A percentile compares a stretch with the other conserved stretches of the same genome.
Conservation (phyloP, 305 asterid species). For the Ajuga reptans region DNA sequence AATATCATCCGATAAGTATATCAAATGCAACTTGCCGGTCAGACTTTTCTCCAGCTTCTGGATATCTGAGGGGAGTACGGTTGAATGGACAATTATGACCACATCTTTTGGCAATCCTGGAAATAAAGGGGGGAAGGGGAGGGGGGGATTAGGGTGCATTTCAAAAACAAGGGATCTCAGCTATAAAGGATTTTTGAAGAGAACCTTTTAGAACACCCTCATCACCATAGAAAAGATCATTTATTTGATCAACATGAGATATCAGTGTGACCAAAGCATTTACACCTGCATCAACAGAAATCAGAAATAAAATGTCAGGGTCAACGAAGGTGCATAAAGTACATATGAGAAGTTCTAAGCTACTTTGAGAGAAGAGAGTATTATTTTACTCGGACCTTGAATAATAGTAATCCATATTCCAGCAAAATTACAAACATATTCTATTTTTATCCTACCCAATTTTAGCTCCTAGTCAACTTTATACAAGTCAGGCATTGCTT, state of each 20-base stretch:
- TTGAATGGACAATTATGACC: slow-evolving; percentile 63
- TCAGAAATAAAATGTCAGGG: background rate
- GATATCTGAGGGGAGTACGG: slow-evolving; percentile 47
- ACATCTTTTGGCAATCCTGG: slow-evolving; percentile 64
- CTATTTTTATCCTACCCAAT: no score
- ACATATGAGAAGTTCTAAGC: slow-evolving; percentile 3
- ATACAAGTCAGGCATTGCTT: no score
- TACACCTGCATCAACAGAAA: slow-evolving; percentile 48
- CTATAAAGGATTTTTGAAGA: slow-evolving; percentile 18
- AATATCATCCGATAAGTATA: slow-evolving; percentile 17
- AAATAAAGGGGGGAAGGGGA: slow-evolving; percentile 20
- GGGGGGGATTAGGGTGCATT: slow-evolving; percentile 16
- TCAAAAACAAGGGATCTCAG: slow-evolving; percentile 16
- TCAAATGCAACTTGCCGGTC: slow-evolving; percentile 38
- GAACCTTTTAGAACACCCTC: slow-evolving; percentile 65
- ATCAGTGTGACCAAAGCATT: slow-evolving; percentile 67
- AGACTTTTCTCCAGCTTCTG: slow-evolving; percentile 63
- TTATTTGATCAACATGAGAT: slow-evolving; percentile 66
- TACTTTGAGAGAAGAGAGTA: slow-evolving; percentile 6
- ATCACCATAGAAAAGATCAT: slow-evolving; percentile 44
- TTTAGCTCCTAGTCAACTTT: no score
- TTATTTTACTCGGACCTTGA: background rate
- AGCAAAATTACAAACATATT: no score
- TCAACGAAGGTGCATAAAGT: background rate
- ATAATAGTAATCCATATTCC: background rate